A percentile compares a stretch with the other conserved stretches of the same genome.
phyloP scores from a whole-genome alignment of 2,329 filamentous ascomycete species.

The Zymoseptoria passerinii region DNA sequence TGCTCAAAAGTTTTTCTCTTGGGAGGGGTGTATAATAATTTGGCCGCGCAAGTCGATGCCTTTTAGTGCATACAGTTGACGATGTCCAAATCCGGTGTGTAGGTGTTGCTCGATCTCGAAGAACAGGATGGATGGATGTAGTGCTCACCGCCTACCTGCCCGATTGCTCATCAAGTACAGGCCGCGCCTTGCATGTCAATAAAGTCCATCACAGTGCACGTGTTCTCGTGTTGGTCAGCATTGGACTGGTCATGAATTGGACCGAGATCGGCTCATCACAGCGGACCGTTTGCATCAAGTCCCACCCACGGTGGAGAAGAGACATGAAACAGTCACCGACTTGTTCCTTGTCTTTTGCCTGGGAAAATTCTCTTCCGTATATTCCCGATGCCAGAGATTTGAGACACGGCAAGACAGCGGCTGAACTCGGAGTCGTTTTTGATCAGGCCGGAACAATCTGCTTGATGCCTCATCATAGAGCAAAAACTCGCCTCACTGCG shows the following conservation, averaged over 20 bases:
- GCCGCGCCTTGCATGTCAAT: neutral
- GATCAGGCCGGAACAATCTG: no score
- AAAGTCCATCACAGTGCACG: neutral
- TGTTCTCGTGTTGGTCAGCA: neutral
- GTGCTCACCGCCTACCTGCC: neutral
- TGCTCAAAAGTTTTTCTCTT: neutral
- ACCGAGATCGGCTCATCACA: neutral
- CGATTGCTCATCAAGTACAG: neutral
- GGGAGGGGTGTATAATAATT: neutral
- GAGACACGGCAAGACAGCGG: neutral
- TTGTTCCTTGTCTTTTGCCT: neutral
- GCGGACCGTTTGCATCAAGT: neutral
- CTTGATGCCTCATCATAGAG: no score
- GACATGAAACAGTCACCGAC: neutral
- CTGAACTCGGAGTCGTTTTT: neutral
- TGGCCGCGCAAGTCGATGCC: neutral
- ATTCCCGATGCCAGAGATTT: neutral
- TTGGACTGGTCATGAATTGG: neutral
- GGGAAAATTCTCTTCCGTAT: neutral
- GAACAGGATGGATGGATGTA: neutral
- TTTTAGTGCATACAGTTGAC: neutral
- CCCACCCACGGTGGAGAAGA: neutral
- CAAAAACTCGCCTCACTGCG: no score
- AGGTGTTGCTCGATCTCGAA: no score
- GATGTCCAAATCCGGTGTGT: neutral